A percentile compares a stretch with the other conserved stretches of the same genome.
Evolutionary conservation across 441 rosid genomes (phyloP).

Genomic region (Brassica hybrid): DNA sequence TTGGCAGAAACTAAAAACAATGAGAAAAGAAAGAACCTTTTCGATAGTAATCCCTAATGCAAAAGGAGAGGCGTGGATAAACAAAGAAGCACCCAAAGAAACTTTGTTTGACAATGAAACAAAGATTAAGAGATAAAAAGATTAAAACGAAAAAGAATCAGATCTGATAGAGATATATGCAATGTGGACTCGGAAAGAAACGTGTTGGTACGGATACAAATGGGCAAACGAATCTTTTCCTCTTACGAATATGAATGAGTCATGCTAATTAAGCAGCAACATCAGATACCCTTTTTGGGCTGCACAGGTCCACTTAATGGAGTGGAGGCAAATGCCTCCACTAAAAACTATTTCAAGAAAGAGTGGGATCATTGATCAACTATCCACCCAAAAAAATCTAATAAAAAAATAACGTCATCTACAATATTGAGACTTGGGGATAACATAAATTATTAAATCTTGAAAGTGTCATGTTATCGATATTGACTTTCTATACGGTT

Average conservation of each 20-base stretch:
- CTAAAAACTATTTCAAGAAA: slow-evolving; percentile 15
- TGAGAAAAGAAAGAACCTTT: slow-evolving; percentile 28
- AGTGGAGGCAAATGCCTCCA: slow-evolving; percentile 35
- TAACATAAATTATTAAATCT: slow-evolving; percentile 6
- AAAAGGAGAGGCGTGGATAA: slow-evolving; percentile 27
- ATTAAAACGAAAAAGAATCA: slow-evolving; percentile 18
- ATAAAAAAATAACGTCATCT: slow-evolving; percentile 22
- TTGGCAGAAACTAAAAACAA: slow-evolving; percentile 24
- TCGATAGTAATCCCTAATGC: background rate
- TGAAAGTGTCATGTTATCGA: background rate
- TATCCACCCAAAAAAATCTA: slow-evolving; percentile 5
- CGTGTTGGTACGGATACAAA: slow-evolving; percentile 44
- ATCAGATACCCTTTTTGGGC: slow-evolving; percentile 26
- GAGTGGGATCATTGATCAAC: slow-evolving; percentile 17
- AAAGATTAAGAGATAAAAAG: slow-evolving; percentile 40
- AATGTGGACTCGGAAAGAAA: slow-evolving; percentile 34
- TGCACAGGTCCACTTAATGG: slow-evolving; percentile 35
- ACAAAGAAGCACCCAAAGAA: slow-evolving; percentile 33
- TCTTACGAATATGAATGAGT: slow-evolving; percentile 46
- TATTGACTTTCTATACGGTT: background rate
- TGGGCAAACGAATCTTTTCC: slow-evolving; percentile 46
- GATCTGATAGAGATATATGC: slow-evolving; percentile 21
- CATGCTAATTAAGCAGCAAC: slow-evolving; percentile 29
- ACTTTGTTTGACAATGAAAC: slow-evolving; percentile 37
- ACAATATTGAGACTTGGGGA: background rate